Evolutionary conservation across 208 protist genomes (phyloP), one percentile per base, ranked within the genome.

Genomic region (Leishmania braziliensis): DNA sequence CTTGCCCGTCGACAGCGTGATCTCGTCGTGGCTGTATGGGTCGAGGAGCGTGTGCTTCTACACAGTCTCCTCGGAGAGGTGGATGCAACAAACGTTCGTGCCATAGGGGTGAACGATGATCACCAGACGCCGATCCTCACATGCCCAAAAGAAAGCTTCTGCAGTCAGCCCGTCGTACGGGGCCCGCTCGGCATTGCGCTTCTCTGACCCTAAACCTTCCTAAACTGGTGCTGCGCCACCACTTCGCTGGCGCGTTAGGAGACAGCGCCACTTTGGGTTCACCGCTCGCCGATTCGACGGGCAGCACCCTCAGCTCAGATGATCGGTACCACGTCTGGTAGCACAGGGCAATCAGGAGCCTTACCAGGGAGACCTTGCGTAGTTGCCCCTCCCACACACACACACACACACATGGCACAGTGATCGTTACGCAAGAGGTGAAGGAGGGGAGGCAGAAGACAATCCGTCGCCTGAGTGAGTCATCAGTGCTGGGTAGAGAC

Each of bases 1-100:
- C 66, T 91, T 92, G 51, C 85, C 82, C 26, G 86, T 80, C 39
- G 81, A 87, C 54, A 89, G 80, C 20, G 75, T 89, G 58, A 93
- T 72, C 8, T 72, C 58, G 29, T 82, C 66, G 29, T 72, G 20
- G 69, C 88, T 86, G 82, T 90, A 89, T 46, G n/a, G 29, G 18
- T 50, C n/a, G 65, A 92, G 74, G 48, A 92, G 72, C 2, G 16
- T 14, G 18, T 73, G 39, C 60, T 81, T 83, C 56, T 80, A 65
- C 58, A 80, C 50, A 1, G 77, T 73, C 54, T 70, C 74, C 63
- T 77, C 33, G 51, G 79, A 77, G 10, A 10, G 14, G 14, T 14
- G 46, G 48, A 77, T 72, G 53, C 54, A 75, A 1, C 54, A 16
- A 5, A 3, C n/a, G 0, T 43, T 33, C 43, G 12, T 62, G 68